Percentiles rank a stretch among this genome's conserved stretches.
Conservation (phyloP, 345 rosid genomes). For the Eutrema japonicum region DNA sequence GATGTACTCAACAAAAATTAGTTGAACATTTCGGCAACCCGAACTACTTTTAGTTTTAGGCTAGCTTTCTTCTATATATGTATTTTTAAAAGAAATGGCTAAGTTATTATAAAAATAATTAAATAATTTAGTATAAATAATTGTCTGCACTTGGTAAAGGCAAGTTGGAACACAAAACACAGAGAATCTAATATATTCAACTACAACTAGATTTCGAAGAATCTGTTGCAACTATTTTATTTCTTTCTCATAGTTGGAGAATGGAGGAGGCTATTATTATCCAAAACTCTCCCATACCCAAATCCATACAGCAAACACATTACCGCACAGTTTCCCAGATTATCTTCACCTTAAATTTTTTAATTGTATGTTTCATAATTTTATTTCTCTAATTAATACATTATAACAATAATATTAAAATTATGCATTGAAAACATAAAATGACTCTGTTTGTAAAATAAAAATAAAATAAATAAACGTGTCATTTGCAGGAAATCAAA, state of each 20-base stretch:
- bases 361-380: not conserved
- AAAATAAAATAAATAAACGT: not conserved
- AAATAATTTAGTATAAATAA: too few relatives aligned
- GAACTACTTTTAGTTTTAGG: not conserved
- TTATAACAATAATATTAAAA: too few relatives aligned
- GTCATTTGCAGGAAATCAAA: constrained; percentile 2
- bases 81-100: not conserved
- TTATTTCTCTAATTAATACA: too few relatives aligned
- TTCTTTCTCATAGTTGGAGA: not conserved
- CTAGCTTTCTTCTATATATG: too few relatives aligned
- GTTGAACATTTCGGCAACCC: not conserved
- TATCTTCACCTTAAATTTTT: constrained; percentile 9
- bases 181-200: constrained; percentile 7
- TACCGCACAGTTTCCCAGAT: constrained; percentile 36
- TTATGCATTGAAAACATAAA: too few relatives aligned
- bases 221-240: not conserved
- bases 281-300: constrained; percentile 23
- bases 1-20: too few relatives aligned
- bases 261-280: not conserved
- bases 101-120: not conserved
- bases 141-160: not conserved
- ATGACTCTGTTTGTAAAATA: too few relatives aligned
- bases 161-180: constrained; percentile 2
- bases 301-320: constrained; percentile 31
- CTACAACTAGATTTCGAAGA: constrained; percentile 7